Conservation (phyloP, 345 rosid genomes). For the Corchorus capsularis region DNA sequence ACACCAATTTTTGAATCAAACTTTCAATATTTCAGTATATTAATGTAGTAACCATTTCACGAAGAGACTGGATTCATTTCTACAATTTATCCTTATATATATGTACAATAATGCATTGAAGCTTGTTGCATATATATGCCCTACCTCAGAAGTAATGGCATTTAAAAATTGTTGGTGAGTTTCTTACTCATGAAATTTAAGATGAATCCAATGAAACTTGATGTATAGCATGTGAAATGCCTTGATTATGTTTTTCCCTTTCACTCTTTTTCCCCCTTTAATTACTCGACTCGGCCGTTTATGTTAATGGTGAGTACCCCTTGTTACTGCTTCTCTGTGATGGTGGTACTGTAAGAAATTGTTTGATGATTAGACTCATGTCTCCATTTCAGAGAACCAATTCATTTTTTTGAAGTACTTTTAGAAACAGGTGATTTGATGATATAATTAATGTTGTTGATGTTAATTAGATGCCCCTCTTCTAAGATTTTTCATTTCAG, state of each 20-base stretch:
- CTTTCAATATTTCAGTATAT: neutral
- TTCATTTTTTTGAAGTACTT: slow-evolving; percentile 6
- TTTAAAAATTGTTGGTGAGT: slow-evolving; percentile 6
- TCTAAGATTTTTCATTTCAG: neutral
- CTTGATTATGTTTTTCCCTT: neutral
- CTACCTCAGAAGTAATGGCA: slow-evolving; percentile 4
- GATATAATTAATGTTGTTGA: neutral
- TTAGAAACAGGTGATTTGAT: neutral
- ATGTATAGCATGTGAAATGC: slow-evolving; percentile 5
- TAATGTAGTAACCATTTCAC: neutral
- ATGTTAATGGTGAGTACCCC: too few relatives aligned
- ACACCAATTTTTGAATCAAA: slow-evolving; percentile 6
- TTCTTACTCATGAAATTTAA: slow-evolving; percentile 1
- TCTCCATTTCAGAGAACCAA: slow-evolving; percentile 10
- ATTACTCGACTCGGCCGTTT: too few relatives aligned
- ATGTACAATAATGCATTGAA: neutral
- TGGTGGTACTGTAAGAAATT: neutral
- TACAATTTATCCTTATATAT: neutral
- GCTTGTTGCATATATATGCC: neutral
- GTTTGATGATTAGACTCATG: slow-evolving; percentile 5
- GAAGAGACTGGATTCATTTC: neutral
- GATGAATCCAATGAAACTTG: neutral
- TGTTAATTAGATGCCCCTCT: neutral
- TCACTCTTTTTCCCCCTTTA: neutral
- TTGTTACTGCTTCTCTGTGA: too few relatives aligned